A percentile compares a stretch with the other conserved stretches of the same genome.
Conservation (phyloP, 441 rosid genomes). For the Manihot esculenta region DNA sequence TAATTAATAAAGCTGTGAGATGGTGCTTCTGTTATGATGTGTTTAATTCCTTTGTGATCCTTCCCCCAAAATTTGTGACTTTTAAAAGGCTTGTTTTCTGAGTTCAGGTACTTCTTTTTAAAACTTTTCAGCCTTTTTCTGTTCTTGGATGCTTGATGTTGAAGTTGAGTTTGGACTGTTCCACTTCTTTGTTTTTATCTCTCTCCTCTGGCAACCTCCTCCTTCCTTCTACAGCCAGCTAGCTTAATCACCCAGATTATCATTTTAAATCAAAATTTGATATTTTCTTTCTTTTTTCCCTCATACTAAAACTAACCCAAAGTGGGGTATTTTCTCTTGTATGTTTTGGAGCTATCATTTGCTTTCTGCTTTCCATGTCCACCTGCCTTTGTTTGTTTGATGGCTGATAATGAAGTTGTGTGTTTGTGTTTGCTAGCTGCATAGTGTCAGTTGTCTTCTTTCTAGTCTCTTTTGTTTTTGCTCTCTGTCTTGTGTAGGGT, state of each 20-base stretch:
- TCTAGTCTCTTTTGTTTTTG: constrained; percentile 23
- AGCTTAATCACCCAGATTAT: background rate
- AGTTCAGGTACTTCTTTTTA: constrained; percentile 33
- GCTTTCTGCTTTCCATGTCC: constrained; percentile 37
- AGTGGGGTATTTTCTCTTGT: constrained; percentile 35
- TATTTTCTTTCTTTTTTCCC: background rate
- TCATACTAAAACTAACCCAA: constrained; percentile 17
- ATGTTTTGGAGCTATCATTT: constrained; percentile 38
- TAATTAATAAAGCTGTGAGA: constrained; percentile 22
- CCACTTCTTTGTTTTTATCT: constrained; percentile 23
- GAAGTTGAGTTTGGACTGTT: constrained; percentile 50
- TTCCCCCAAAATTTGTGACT: constrained; percentile 31
- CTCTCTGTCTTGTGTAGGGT: constrained; percentile 31
- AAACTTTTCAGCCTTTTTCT: constrained; percentile 40
- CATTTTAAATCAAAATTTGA: background rate
- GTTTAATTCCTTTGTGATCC: constrained; percentile 27
- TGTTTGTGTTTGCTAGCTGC: constrained; percentile 30
- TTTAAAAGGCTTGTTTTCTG: constrained; percentile 29
- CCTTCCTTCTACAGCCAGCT: background rate
- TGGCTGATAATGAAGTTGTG: constrained; percentile 30
- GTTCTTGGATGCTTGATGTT: constrained; percentile 45
- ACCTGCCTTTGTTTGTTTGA: constrained; percentile 33
- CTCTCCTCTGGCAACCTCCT: background rate
- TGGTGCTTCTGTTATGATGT: constrained; percentile 27
- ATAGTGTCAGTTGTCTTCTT: constrained; percentile 42